phyloP scores from a whole-genome alignment of 805 yeast species.

The Soucietia sequanensis region DNA sequence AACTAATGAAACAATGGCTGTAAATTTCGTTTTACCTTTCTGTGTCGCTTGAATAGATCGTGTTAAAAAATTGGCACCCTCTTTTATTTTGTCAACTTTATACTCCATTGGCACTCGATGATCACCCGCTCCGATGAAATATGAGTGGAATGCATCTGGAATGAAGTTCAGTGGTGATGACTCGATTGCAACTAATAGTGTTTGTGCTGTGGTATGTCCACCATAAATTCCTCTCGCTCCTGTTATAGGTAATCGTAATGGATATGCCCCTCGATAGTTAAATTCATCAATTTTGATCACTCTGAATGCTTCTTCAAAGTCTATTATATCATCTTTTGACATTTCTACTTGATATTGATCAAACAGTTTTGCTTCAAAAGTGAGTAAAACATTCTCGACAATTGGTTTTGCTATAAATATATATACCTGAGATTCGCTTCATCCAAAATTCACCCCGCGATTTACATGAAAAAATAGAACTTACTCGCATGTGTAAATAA shows the following conservation, averaged over 20 bases:
- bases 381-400: no score
- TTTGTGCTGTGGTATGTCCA: constrained; percentile 66
- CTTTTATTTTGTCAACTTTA: constrained; percentile 50
- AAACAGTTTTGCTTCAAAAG: no score
- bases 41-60: constrained; percentile 58
- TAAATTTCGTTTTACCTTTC: constrained; percentile 47
- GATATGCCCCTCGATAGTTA: constrained; percentile 32
- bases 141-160: constrained; percentile 64
- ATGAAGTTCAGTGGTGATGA: constrained; percentile 37
- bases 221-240: constrained; percentile 71
- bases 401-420: no score
- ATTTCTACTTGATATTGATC: no score
- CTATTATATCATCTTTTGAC: constrained; percentile 5
- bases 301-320: constrained; percentile 33
- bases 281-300: constrained; percentile 22
- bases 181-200: constrained; percentile 57
- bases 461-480: no score
- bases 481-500: no score
- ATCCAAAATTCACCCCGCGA: no score
- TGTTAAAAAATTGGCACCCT: constrained; percentile 52
- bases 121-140: constrained; percentile 57
- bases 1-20: constrained; percentile 48
- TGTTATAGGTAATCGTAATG: constrained; percentile 31
- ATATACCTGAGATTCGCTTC: no score
- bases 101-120: constrained; percentile 47